Base-by-base conservation (phyloP, 2,329 filamentous ascomycete genomes). In the Grosmannia clavigera region DNA sequence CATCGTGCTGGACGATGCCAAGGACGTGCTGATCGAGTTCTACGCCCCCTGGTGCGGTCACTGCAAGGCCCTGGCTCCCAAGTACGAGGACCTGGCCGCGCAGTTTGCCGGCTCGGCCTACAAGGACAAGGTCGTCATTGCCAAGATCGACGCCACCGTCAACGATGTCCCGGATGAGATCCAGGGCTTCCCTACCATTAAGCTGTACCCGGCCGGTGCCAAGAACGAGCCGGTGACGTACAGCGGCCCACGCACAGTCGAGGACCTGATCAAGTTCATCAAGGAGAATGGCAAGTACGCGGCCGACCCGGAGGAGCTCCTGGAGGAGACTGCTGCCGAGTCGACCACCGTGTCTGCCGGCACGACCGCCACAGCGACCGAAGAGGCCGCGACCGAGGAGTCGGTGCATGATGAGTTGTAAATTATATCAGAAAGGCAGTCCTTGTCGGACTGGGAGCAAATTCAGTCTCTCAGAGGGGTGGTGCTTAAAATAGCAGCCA, bases 11-110 rank as follows among this genome's bases (percentile, higher is more conserved):
- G 87, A 99, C 72, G 87, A 95, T 74, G 81, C 86, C 72, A 97
- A 97, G 87, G 94, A 99, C 75, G 94, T 99, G 62, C 83, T 99
- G 66, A 77, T 99, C 65, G 94, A 99, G 81, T 97, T 96, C 80
- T 99, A 99, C 79, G 94, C 94, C 62, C 94, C 94, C 65, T 99
- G 94, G 94, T 99, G 94, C 74, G 94, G 94, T 68, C 94, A 99
- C 84, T 99, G 94, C 90, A 97, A 97, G 84, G 92, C 85, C 75
- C 87, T 99, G 64, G 92, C 94, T 61, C 94, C 94, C 69, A 87
- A 96, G 75, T 99, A 96, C 75, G 94, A 99, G 65, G 90, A 96
- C 74, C 88, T 99, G 62, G 94, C 83, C 60, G 75, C 80, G 62
- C 80, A 84, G 62, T 96, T 90, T 78, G 80, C 84, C 83, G 75